phyloP scores from a whole-genome alignment of 2,329 filamentous ascomycete species.

The Microcera coccophila region DNA sequence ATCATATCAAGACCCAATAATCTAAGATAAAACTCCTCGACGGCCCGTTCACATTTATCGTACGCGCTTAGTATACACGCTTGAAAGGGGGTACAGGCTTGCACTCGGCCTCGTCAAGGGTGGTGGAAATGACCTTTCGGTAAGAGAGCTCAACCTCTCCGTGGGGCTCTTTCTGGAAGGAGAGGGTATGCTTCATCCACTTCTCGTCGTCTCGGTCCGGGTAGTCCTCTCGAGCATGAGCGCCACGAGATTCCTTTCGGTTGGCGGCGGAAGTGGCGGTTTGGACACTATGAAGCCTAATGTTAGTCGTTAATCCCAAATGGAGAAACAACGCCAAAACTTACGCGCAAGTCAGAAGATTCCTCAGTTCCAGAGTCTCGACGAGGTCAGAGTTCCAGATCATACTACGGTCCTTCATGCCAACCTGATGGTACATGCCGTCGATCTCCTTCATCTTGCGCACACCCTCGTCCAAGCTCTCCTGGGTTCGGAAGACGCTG shows the following conservation, averaged over 20 bases:
- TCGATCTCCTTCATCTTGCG: constrained; percentile 83
- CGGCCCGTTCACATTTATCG: constrained; percentile 43
- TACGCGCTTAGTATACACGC: constrained; percentile 67
- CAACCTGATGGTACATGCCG: constrained; percentile 72
- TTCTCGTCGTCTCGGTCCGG: constrained; percentile 91
- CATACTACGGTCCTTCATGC: constrained; percentile 98
- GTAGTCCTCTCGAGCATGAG: constrained; percentile 94
- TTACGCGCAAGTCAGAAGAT: constrained; percentile 93
- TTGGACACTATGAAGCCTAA: constrained; percentile 67
- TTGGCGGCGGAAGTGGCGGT: constrained; percentile 86
- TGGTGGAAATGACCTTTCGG: constrained; percentile 75
- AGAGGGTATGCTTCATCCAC: constrained; percentile 99
- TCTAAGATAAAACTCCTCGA: constrained; percentile 22
- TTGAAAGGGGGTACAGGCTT: constrained; percentile 96
- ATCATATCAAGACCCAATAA: constrained; percentile 26
- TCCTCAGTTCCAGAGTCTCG: constrained; percentile 92
- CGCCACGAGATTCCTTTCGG: constrained; percentile 95
- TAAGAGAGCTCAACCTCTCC: constrained; percentile 83
- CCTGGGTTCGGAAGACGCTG: constrained; percentile 91
- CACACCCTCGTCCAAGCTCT: constrained; percentile 90
- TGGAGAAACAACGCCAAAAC: constrained; percentile 38
- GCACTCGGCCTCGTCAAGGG: constrained; percentile 93
- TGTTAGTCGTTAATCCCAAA: constrained; percentile 9
- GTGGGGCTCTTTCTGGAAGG: constrained; percentile 91
- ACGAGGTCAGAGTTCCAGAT: constrained; percentile 99